These are phyloP conservation scores for Chlamydomonas sphaeroides DNA, from an alignment of 139 green algal species.

Conservation along the genomic window DNA sequence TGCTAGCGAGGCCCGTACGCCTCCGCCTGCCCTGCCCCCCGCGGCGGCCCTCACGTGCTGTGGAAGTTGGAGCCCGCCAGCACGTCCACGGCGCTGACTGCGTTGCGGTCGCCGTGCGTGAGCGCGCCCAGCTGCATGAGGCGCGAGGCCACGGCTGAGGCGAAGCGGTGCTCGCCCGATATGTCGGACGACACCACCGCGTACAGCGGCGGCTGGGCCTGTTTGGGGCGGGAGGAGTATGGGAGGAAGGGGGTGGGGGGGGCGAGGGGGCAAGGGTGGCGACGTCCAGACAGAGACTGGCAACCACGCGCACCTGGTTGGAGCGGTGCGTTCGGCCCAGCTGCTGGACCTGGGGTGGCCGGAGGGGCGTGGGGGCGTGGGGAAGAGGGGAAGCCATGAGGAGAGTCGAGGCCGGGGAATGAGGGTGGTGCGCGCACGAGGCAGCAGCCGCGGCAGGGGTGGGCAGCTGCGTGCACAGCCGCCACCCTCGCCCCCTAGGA, in stretches of 20 bases:
- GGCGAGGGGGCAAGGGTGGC: too few relatives aligned
- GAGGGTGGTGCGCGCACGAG: too few relatives aligned
- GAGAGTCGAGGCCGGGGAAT: too few relatives aligned
- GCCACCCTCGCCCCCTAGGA: too few relatives aligned
- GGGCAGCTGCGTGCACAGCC: too few relatives aligned
- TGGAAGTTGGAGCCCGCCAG: slow-evolving; percentile 63
- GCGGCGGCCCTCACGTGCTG: slow-evolving; percentile 36
- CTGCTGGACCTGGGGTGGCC: slow-evolving; percentile 45
- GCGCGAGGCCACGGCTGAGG: slow-evolving; percentile 57
- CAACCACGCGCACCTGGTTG: too few relatives aligned
- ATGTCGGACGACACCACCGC: slow-evolving; percentile 68
- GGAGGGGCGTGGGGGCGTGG: neutral
- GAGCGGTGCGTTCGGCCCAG: slow-evolving; percentile 55
- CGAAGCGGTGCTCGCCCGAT: slow-evolving; percentile 72
- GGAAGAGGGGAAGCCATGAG: too few relatives aligned
- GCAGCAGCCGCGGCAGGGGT: too few relatives aligned
- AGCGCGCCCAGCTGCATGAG: slow-evolving; percentile 70
- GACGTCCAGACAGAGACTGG: too few relatives aligned
- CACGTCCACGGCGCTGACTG: slow-evolving; percentile 55
- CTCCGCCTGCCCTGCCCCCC: neutral
- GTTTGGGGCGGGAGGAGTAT: slow-evolving; percentile 80
- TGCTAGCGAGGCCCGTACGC: neutral
- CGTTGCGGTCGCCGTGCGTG: slow-evolving; percentile 71
- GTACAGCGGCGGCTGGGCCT: slow-evolving; percentile 77
- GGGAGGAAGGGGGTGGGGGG: too few relatives aligned